These are phyloP conservation scores for Microdochium paspali DNA, from an alignment of 2,329 filamentous ascomycete species.

Conservation along the genomic window DNA sequence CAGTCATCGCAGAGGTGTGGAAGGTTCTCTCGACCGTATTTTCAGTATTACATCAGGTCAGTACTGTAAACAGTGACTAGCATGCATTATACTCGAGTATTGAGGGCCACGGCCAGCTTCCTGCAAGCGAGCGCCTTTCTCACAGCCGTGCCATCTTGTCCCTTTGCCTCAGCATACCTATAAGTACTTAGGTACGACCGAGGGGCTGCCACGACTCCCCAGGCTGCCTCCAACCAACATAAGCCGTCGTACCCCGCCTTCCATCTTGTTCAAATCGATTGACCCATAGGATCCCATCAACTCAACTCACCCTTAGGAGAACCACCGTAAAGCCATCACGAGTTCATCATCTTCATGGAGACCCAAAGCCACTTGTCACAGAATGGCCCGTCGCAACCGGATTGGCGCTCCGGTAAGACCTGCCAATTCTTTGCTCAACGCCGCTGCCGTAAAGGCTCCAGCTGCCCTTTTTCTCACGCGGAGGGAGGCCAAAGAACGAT, in stretches of 20 bases:
- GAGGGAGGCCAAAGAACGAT: neutral
- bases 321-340: neutral
- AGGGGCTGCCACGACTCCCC: too few relatives aligned
- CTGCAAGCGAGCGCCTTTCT: slow-evolving; percentile 9
- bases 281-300: neutral
- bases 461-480: neutral
- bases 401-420: neutral
- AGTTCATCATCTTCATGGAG: neutral
- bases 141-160: slow-evolving; percentile 12
- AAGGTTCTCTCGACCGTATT: neutral
- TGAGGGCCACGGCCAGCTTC: neutral
- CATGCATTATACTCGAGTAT: neutral
- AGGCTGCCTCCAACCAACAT: too few relatives aligned
- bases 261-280: neutral
- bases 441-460: neutral
- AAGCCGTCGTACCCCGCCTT: neutral
- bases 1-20: neutral
- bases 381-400: neutral
- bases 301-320: neutral
- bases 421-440: neutral
- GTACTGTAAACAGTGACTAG: neutral
- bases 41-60: neutral
- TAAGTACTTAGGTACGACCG: too few relatives aligned
- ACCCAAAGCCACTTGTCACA: neutral
- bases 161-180: too few relatives aligned